These are phyloP conservation scores for Umbelopsis isabellina DNA, from an alignment of 192 early-diverging fungal species.

Conservation along the genomic window DNA sequence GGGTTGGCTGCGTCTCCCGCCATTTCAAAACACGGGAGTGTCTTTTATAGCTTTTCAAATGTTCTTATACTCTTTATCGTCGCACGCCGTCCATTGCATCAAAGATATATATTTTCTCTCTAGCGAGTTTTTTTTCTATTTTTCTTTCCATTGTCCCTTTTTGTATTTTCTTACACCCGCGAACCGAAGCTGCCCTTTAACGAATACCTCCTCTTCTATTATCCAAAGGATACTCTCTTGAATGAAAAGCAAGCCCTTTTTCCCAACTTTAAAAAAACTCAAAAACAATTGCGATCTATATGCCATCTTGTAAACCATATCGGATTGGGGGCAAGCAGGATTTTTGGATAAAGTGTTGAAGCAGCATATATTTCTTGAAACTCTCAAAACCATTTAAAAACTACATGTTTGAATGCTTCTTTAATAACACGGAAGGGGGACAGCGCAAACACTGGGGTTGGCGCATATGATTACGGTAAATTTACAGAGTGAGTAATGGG, in stretches of 20 bases:
- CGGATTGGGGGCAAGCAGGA: too few species aligned
- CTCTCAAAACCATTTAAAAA: too few species aligned
- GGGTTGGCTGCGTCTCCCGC: conserved; percentile 21
- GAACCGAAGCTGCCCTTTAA: conserved; percentile 11
- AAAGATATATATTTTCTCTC: conserved; percentile 19
- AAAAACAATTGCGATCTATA: background rate
- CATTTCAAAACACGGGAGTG: conserved; percentile 5
- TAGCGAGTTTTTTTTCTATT: background rate
- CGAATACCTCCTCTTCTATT: conserved; percentile 14
- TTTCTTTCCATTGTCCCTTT: background rate
- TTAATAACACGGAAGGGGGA: too few species aligned
- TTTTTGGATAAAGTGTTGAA: too few species aligned
- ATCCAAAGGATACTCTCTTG: conserved; percentile 13
- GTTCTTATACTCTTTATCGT: conserved; percentile 21
- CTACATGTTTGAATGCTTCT: too few species aligned
- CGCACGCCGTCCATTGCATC: conserved; percentile 20
- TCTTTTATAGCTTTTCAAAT: conserved; percentile 4
- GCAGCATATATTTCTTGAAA: too few species aligned
- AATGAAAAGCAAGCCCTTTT: background rate
- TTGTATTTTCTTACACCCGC: conserved; percentile 17
- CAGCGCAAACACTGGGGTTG: too few species aligned
- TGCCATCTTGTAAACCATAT: background rate
- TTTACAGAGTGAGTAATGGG: too few species aligned
- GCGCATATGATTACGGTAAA: too few species aligned
- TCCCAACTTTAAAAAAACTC: background rate